Conservation (phyloP, 192 early-diverging fungal genomes). For the Rhizophagus prolifer region DNA sequence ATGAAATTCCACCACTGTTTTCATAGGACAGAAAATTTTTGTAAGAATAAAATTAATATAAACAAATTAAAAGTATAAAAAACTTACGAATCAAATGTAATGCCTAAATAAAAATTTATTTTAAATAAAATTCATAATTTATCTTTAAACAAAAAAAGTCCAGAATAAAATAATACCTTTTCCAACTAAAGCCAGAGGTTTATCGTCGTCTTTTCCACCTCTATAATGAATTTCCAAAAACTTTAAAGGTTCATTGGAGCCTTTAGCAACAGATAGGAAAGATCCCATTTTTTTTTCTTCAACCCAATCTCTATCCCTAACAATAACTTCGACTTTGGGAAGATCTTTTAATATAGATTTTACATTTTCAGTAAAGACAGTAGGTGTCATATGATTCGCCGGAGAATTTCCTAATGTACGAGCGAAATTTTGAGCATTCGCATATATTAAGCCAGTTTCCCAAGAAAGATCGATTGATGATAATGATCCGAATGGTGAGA, state of each 20-base stretch:
- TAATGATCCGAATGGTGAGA: constrained; percentile 30
- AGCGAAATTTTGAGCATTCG: constrained; percentile 78
- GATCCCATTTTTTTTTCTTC: constrained; percentile 80
- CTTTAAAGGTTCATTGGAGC: constrained; percentile 73
- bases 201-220: constrained; percentile 57
- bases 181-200: constrained; percentile 78
- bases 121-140: not conserved
- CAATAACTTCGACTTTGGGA: constrained; percentile 56
- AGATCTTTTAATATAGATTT: constrained; percentile 48
- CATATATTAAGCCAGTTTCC: constrained; percentile 63
- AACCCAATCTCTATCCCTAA: constrained; percentile 75
- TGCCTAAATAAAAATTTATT: constrained; percentile 37
- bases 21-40: too few species aligned
- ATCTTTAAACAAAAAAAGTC: not conserved
- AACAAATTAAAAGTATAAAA: too few species aligned
- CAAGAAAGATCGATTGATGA: constrained; percentile 37
- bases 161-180: constrained; percentile 57
- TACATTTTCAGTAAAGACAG: constrained; percentile 68
- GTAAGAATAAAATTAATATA: too few species aligned
- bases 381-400: constrained; percentile 88
- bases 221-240: constrained; percentile 88
- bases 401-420: constrained; percentile 85
- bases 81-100: constrained; percentile 77
- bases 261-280: constrained; percentile 79
- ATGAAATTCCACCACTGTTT: constrained; percentile 73